phyloP scores from a whole-genome alignment of 2,329 filamentous ascomycete genomes.

The Graphilbum fragrans region DNA sequence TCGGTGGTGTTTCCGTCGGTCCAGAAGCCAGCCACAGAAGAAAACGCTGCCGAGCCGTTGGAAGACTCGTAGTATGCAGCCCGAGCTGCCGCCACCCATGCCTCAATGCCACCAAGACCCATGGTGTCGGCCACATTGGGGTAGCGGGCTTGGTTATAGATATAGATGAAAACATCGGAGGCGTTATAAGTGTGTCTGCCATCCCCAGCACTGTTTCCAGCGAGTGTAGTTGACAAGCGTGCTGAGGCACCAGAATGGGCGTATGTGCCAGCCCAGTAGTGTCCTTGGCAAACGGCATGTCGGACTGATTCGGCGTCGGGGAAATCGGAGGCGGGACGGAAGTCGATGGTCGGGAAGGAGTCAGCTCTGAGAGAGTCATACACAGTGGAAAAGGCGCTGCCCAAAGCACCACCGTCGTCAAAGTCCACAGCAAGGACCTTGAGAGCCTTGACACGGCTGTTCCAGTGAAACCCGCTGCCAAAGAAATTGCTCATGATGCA shows the following conservation, averaged over 20 bases:
- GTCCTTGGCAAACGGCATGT: constrained; percentile 20
- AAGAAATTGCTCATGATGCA: constrained; percentile 1
- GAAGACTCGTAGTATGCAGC: constrained; percentile 11
- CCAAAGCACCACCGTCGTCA: constrained; percentile 21
- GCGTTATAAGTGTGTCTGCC: constrained; percentile 21
- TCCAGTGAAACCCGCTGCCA: background rate
- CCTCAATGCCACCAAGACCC: too few species aligned
- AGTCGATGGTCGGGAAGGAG: constrained; percentile 21
- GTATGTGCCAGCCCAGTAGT: constrained; percentile 26
- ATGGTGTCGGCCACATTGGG: constrained; percentile 11
- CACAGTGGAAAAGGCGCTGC: constrained; percentile 13
- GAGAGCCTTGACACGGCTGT: background rate
- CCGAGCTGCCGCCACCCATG: too few species aligned
- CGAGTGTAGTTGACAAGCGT: constrained; percentile 11
- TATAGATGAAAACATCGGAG: constrained; percentile 18
- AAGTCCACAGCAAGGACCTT: constrained; percentile 12
- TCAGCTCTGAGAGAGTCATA: too few species aligned
- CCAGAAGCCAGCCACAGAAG: background rate
- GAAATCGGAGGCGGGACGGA: constrained; percentile 14
- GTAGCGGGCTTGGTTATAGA: constrained; percentile 25
- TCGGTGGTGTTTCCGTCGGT: constrained; percentile 13
- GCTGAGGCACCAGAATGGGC: constrained; percentile 12
- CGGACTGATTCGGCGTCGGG: constrained; percentile 14
- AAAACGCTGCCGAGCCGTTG: constrained; percentile 11
- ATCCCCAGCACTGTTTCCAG: constrained; percentile 11